Evolutionary conservation across 495 filamentous ascomycete genomes (phyloP), one percentile per base, ranked within the genome.

Genomic region (Hypomontagnella monticulosa): DNA sequence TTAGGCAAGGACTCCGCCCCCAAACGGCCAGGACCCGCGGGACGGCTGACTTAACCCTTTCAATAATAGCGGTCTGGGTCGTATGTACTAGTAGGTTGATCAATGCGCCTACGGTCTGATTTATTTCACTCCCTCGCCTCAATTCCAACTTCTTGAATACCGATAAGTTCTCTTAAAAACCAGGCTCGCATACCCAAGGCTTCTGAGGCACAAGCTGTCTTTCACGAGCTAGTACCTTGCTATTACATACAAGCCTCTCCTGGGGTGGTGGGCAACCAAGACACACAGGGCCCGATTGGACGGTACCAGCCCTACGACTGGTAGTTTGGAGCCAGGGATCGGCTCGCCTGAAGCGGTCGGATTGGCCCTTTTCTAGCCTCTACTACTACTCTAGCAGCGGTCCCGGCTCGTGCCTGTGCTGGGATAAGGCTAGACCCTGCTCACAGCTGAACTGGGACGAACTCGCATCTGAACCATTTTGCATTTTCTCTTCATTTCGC

Each of bases 301-400:
- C 56, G 66, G 66, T 64, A 61, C 66, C 66, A 69, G 66, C 66
- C 66, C 66, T 69, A 69, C 60, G 66, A 64, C 44, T 69, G 61
- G 66, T 69, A 69, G 55, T 49, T 69, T 51, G 33, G 34, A 43
- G 32, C 43, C 66, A 64, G 60, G 66, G 66, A 69, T 69, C 66
- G 41, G 20, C 66, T 64, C 56, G 55, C 60, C 56, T 64, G 51
- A 60, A 41, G 56, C 60, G 43, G 60, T 63, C 33, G 55, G 60
- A 69, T 69, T 69, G 66, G 66, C 30, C 23, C 43, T 69, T 38
- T 61, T 63, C 57, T 56, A 47, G 44, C 15, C 52, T 56, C 56
- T 60, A 49, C 43, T 27, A 54, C 37, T 60, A 49, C 43, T 27
- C 47, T 30, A 47, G 33, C 18, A 61, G 50, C 42, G 44, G 36